Base-by-base conservation (phyloP, 2,329 filamentous ascomycete species). In the Claviceps humidiphila region DNA sequence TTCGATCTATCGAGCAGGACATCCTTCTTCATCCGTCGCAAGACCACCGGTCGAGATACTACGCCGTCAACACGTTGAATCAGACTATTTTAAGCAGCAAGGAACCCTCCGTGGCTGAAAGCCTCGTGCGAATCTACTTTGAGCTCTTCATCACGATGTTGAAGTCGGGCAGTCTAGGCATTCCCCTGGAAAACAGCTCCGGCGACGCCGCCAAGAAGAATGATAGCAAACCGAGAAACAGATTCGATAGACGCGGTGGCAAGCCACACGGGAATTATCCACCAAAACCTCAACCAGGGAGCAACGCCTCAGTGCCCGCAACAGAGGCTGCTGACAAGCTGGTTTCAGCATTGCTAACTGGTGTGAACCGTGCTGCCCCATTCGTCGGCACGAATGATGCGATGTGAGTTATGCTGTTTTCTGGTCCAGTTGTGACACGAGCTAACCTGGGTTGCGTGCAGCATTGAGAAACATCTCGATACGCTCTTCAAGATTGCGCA, bases 401-500 rank as follows among this genome's bases (percentile, higher is more conserved):
- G 44, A 82, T 81, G 76, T 89, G 73, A 64, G 80, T 68, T 16
- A 16, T 4, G 45, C 9, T 30, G 6, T 20, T 13, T 17, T 4
- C 16, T 20, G 42, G 17, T 22, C 4, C 24, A 14, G 30, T 20
- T 45, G 20, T 38, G 9, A 34, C 43, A 13, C 30, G 50, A 48
- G 58, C 60, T 51, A 65, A 51, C 22, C 37, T 14, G 24, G 46
- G 24, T 44, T 4, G 51, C 52, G 85, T 3, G 51, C 51, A 86
- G 82, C 24, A 80, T 97, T 58, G 87, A 94, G 62, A 82, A 84
- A 54, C 91, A 98, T 63, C 80, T 98, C 53, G 86, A 97, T 64
- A 96, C 91, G 3, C 77, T 98, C 26, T 98, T 96, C 77, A 84
- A 82, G 61, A 93, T 98, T 61, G 95, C 93, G 0, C 93, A 98